Base-by-base conservation (phyloP, 2,329 filamentous ascomycete genomes). In the Xylaria multiplex region DNA sequence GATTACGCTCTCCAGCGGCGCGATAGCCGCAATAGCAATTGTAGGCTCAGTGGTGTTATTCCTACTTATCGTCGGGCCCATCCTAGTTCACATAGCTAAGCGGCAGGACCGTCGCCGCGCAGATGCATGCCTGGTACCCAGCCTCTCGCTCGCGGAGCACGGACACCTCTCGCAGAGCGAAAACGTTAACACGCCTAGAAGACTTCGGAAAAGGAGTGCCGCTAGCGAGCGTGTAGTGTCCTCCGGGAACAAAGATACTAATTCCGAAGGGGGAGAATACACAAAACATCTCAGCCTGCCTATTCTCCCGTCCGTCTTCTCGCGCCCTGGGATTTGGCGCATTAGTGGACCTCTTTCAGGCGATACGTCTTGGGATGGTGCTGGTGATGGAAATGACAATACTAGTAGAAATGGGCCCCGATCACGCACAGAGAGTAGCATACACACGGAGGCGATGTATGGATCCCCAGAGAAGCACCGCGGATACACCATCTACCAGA, bases 21-120 rank as follows among this genome's bases (percentile, higher is more conserved):
- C 71, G 22, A 73, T 81, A 62, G 72, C 86, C 40, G 79, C 79
- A 60, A 82, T 87, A 60, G 81, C 81, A 13, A 69, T 88, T 30
- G 80, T 80, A 37, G 83, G 83, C n/a, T 81, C 82, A 16, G 71
- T 83, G 2, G 59, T 85, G 6, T 65, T 86, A 14, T 83, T 84
- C 71, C 74, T 84, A 69, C 73, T 79, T 1, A 75, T 71, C 7
- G 64, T 85, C 6, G 82, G 81, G 0, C 74, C 83, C 30, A 64
- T 85, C 27, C 79, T 84, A 52, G 71, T 82, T 6, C 81, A 80
- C 75, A 67, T 79, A 2, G 78, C 78, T 8, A 75, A 73, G 49
- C 71, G 77, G 49, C 74, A 73, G 32, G 69, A 74, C 35, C 67
- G 71, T 2, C 72, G 70, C 13, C 72, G 60, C 22, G 63, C 35